Evolutionary conservation across 495 filamentous ascomycete genomes (phyloP), one percentile per base, ranked within the genome.

Genomic region (Hypoxylon lienhwacheense): DNA sequence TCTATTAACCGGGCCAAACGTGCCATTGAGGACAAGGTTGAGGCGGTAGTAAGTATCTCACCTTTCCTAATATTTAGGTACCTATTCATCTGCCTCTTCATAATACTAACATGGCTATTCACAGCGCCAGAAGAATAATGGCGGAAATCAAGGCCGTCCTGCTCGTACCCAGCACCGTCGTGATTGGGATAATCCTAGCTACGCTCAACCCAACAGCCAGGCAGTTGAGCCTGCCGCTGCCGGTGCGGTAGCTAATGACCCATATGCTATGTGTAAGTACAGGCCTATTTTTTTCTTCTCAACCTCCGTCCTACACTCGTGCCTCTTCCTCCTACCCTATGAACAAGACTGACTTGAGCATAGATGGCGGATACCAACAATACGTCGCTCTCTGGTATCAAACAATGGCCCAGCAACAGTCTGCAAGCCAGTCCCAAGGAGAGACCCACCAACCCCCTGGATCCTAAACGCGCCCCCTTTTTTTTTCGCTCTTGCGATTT

Each of bases 11-110:
- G 77, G 34, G 89, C 89, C 7, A 90, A 90, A 67, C 74, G 71
- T 29, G 85, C 86, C 10, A 93, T 93, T 37, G 85, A 86, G 66
- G 89, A 91, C 42, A 93, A 93, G 71, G 89, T 92, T n/a, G 86
- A 91, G 45, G 82, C 85, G 48, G 89, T 88, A 52, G 87, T 89
- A 80, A 70, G 77, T 71, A 12, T 49, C 33, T 15, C 33, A 34
- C 17, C 15, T 39, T 41, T 46, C 19, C 11, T 46, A 29, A 51
- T 46, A 44, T 34, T 4, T 11, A 6, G 24, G 11, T 28, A 29
- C 20, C 22, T 47, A 44, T 66, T n/a, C n/a, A n/a, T n/a, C n/a
- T n/a, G n/a, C n/a, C n/a, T n/a, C n/a, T n/a, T n/a, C n/a, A n/a
- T n/a, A n/a, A n/a, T 77, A 56, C 73, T 67, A 10, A 44, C 35